Percentiles rank a stretch among this genome's conserved stretches.
Evolutionary conservation across 148 eudicot genomes (phyloP).

Genomic region (Diospyros kaki): DNA sequence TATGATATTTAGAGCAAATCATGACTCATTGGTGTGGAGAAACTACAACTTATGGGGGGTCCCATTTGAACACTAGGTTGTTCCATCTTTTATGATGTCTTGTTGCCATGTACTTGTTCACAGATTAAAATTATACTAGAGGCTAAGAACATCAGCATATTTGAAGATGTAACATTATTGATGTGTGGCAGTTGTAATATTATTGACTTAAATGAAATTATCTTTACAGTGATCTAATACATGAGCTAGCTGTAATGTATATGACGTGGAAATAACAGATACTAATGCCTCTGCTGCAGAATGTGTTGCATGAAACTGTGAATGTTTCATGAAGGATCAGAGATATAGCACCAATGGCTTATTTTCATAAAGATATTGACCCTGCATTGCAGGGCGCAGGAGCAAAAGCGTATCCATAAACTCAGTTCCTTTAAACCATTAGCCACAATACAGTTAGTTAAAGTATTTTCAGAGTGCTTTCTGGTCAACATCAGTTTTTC

Average conservation of each 20-base stretch:
- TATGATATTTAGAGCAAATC: background rate
- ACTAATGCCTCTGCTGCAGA: constrained; percentile 11
- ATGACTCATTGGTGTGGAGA: background rate
- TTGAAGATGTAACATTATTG: background rate
- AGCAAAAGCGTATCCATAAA: constrained; percentile 39
- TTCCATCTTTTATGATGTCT: background rate
- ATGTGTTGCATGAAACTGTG: background rate
- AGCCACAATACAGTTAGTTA: background rate
- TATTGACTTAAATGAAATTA: background rate
- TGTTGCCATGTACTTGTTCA: background rate
- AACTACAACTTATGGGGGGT: background rate
- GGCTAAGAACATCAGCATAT: background rate
- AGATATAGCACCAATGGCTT: constrained; percentile 28
- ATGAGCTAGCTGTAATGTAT: background rate
- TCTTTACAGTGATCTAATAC: background rate
- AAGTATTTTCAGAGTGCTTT: background rate
- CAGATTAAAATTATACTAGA: background rate
- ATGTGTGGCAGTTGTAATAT: background rate
- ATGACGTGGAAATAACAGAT: constrained; percentile 2
- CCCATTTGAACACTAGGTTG: background rate
- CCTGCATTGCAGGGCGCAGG: constrained; percentile 38
- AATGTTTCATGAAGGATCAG: constrained; percentile 4
- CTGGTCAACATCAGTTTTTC: background rate
- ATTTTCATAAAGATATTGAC: constrained; percentile 25
- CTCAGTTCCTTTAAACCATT: background rate